Evolutionary conservation across 1,139 yeast genomes (phyloP), one percentile per base, ranked within the genome.

Genomic region (Yamadazyma membranifaciens): DNA sequence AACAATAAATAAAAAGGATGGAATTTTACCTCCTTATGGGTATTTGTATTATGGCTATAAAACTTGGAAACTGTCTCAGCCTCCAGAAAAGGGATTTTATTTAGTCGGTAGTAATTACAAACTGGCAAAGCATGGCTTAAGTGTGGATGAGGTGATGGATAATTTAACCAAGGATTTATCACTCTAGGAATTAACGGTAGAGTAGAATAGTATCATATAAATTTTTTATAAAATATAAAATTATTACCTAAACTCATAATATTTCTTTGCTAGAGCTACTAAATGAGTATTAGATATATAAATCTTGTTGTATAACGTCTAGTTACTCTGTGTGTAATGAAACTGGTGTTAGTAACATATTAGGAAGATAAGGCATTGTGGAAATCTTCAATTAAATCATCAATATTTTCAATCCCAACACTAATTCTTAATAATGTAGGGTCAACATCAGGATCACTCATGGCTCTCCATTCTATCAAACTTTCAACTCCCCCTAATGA

Each of bases 401-500:
- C 77, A 1, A 78, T 71, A 49, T 82, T 75, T 57, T 89, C 96
- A 34, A 82, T 73, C 13, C 97, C 98, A 39, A 86, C 71, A 44
- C 95, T 85, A 4, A 89, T 65, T 58, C 97, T 75, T 36, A 89
- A 62, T 31, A 88, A 60, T 1, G 75, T 72, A 20, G 77, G 73
- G 28, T 75, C 65, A 11, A 81, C 82, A 3, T 63, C 54, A 1
- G 73, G 58, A 55, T 88, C 96, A 37, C 87, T 74, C 64, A 89
- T 58, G 1, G 88, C 83, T 56, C 96, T 78, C 96, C 96, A 88
- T 62, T 91, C 97, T 45, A 89, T 80, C 52, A 89, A 69, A 41
- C 95, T 85, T 60, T 91, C 97, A 6, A 86, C 87, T n/a, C 97
- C 96, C 31, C 97, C 97, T 25, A 91, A 69, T 5, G 96, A 87